phyloP scores from a whole-genome alignment of 2,329 filamentous ascomycete species.

The Aspergillus sergii region DNA sequence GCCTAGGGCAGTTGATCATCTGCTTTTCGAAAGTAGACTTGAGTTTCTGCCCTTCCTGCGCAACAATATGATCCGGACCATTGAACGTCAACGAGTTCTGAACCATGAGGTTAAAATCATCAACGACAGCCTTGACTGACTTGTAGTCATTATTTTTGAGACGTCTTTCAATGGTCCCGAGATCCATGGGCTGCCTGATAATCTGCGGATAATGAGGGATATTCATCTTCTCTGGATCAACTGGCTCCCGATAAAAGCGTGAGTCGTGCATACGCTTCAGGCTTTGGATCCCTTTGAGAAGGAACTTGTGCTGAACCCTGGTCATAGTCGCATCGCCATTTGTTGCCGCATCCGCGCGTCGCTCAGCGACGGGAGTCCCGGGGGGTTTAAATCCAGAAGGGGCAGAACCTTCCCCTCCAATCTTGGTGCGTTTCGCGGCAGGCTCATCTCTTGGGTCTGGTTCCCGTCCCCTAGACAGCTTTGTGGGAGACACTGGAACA shows the following conservation, averaged over 20 bases:
- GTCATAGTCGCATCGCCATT: constrained; percentile 36
- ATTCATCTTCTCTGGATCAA: constrained; percentile 72
- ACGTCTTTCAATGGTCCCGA: constrained; percentile 78
- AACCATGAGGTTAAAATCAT: constrained; percentile 76
- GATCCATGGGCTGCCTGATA: constrained; percentile 80
- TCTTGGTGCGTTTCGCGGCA: constrained; percentile 78
- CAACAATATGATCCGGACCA: constrained; percentile 73
- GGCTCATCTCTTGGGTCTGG: constrained; percentile 68
- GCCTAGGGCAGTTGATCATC: constrained; percentile 61
- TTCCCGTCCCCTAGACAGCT: constrained; percentile 75
- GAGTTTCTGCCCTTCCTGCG: constrained; percentile 66
- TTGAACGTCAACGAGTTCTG: constrained; percentile 83
- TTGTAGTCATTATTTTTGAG: constrained; percentile 71
- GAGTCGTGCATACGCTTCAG: constrained; percentile 86
- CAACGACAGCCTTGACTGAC: constrained; percentile 70
- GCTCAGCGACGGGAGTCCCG: constrained; percentile 41
- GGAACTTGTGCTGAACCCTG: constrained; percentile 46
- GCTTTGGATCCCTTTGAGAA: constrained; percentile 42
- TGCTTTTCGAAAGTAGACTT: constrained; percentile 62
- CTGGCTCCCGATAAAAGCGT: constrained; percentile 73
- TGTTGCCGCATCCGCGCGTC: constrained; percentile 14
- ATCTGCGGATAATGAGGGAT: constrained; percentile 74
- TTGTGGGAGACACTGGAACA: constrained; percentile 54
- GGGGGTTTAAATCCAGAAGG: constrained; percentile 50
- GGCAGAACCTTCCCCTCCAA: constrained; percentile 57